Conservation (phyloP, 2,329 filamentous ascomycete species). For the Berkeleyomyces basicola region DNA sequence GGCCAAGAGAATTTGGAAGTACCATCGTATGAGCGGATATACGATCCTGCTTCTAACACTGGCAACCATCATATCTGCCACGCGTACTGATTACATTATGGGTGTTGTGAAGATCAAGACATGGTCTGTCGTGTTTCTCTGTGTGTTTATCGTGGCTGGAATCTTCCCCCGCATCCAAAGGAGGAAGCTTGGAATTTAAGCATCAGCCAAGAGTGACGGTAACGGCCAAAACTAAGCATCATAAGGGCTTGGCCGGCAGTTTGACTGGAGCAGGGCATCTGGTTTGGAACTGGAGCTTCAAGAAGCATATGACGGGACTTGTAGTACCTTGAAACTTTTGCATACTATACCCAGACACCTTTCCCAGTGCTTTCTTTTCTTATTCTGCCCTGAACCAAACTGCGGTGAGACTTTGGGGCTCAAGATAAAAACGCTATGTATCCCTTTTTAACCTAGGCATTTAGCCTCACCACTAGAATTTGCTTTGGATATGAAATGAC, state of each 20-base stretch:
- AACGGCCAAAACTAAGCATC: not conserved
- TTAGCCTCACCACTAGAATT: not conserved
- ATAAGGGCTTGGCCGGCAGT: too few relatives aligned
- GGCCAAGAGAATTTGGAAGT: slow-evolving; percentile 78
- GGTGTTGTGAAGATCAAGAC: slow-evolving; percentile 53
- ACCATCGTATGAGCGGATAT: slow-evolving; percentile 69
- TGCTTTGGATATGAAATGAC: not conserved
- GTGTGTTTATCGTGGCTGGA: slow-evolving; percentile 51
- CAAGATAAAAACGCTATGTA: not conserved
- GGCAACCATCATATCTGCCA: slow-evolving; percentile 58
- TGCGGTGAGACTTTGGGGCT: not conserved
- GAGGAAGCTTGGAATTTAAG: slow-evolving; percentile 51
- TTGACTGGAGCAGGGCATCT: too few relatives aligned
- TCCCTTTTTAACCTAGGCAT: not conserved
- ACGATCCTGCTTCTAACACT: slow-evolving; percentile 51
- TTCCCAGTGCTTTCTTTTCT: not conserved
- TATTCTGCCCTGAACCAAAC: not conserved
- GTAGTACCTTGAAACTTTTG: too few relatives aligned
- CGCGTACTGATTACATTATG: slow-evolving; percentile 57
- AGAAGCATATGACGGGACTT: too few relatives aligned
- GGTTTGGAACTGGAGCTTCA: too few relatives aligned
- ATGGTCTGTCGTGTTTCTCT: slow-evolving; percentile 56
- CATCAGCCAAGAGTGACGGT: not conserved
- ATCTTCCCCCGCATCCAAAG: slow-evolving; percentile 65
- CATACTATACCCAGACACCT: not conserved